Evolutionary conservation across 208 protist genomes (phyloP), one percentile per base, ranked within the genome.

Genomic region (Wallacemonas sp.): DNA sequence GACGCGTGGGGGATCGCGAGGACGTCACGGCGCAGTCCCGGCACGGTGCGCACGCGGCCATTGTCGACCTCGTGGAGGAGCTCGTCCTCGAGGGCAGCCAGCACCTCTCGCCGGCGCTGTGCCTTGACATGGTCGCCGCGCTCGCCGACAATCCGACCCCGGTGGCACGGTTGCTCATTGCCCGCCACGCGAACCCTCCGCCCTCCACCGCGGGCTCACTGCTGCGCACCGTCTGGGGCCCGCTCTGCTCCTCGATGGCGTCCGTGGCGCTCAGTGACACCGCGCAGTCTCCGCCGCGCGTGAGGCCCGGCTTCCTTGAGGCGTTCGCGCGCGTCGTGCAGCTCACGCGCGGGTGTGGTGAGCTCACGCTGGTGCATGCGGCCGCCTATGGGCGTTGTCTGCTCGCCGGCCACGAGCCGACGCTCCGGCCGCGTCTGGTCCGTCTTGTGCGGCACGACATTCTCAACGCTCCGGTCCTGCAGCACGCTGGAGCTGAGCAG

Each of bases 361-460:
- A 77, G 3, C 72, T 95, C 26, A 77, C 48, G 25, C 84, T 86
- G 25, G 42, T 71, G 0, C 64, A 87, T 44, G 70, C 91, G 11
- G 74, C 87, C 20, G 80, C 74, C 16, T 93, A 84, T 50, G 86
- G 89, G 0, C 75, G 86, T 12, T 88, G 85, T 38, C 61, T 95
- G 31, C 72, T 95, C 0, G 57, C 70, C 10, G 52, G 4, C 14
- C 71, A 32, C 42, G 74, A 32, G 8, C 8, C 18, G 67, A 70
- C 32, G 74, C 76, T 0, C 39, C 80, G 31, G 14, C 42, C 1
- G 75, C 67, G 11, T 81, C 77, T 42, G 23, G 63, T 89, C 45
- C 63, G 62, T 11, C 78, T 96, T 14, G 86, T 96, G 8, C 68
- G 76, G 14, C 72, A 86, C 8, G 86, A 92, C 55, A 62, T 96